These are phyloP conservation scores for Xylaria flabelliformis DNA, from an alignment of 495 filamentous ascomycete genomes.

Conservation along the genomic window DNA sequence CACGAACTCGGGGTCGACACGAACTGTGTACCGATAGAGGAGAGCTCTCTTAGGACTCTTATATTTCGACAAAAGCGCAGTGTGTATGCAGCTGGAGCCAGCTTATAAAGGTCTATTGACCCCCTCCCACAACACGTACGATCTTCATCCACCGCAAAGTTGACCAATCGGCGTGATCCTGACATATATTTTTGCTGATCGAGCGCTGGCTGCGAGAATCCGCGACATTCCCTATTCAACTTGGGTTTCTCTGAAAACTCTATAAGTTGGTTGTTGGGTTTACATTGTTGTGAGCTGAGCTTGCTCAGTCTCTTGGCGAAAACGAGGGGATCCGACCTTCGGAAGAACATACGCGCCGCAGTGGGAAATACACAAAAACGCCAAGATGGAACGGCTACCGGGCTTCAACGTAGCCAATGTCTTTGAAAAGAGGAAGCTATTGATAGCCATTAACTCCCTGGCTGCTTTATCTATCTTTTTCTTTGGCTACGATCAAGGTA, in stretches of 20 bases:
- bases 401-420: constrained; percentile 65
- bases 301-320: not conserved
- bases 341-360: not conserved
- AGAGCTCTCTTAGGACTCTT: not conserved
- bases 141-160: not conserved
- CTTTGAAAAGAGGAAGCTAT: constrained; percentile 66
- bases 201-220: not conserved
- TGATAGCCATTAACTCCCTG: constrained; percentile 69
- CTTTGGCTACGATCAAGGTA: constrained; percentile 36
- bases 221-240: not conserved
- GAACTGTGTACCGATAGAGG: not conserved
- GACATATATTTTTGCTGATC: not conserved
- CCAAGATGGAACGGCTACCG: constrained; percentile 47
- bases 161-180: not conserved
- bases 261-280: not conserved
- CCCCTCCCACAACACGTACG: not conserved
- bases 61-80: not conserved
- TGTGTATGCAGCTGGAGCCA: not conserved
- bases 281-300: not conserved
- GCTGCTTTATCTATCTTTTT: constrained; percentile 58
- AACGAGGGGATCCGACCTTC: not conserved
- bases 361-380: not conserved
- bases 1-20: not conserved
- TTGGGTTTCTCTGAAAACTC: not conserved
- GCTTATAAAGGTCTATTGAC: not conserved